Conservation (phyloP, 1,284 basidiomycete species). For the Psilocybe mexicana region DNA sequence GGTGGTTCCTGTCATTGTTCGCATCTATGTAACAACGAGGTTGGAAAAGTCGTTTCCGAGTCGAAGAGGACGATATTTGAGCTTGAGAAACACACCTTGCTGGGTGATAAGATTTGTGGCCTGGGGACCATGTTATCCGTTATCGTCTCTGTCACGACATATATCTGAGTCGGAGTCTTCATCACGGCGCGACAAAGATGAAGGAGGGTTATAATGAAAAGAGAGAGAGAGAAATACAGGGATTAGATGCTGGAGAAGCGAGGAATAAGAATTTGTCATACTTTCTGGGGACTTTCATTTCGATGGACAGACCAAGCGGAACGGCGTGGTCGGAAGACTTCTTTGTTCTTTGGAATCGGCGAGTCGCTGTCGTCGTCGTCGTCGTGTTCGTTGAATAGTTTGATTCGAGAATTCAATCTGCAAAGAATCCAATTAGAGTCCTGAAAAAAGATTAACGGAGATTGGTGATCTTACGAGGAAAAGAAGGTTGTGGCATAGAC, state of each 20-base stretch:
- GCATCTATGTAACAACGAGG: background rate
- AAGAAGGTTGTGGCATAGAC: conserved; percentile 36
- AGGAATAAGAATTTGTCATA: background rate
- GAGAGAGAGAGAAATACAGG: background rate
- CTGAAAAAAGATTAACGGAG: background rate
- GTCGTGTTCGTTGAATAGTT: conserved; percentile 22
- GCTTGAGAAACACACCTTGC: conserved; percentile 8
- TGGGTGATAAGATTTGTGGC: conserved; percentile 1
- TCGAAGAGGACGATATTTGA: background rate
- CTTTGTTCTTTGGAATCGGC: conserved; percentile 7
- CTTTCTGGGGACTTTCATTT: conserved; percentile 1
- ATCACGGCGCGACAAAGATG: background rate
- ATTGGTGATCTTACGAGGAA: conserved; percentile 26
- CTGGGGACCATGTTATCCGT: conserved; percentile 16
- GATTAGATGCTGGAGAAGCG: too few relatives aligned
- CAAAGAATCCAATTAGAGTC: background rate
- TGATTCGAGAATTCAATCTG: conserved; percentile 34
- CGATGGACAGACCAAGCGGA: conserved; percentile 7
- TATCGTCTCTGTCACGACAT: conserved; percentile 30
- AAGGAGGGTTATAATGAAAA: background rate
- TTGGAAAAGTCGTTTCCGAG: background rate
- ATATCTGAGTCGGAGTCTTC: conserved; percentile 25
- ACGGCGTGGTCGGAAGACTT: background rate
- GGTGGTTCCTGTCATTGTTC: background rate
- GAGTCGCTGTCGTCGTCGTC: conserved; percentile 19